phyloP scores from a whole-genome alignment of 495 filamentous ascomycete species.

The Penicillium crystallinum region DNA sequence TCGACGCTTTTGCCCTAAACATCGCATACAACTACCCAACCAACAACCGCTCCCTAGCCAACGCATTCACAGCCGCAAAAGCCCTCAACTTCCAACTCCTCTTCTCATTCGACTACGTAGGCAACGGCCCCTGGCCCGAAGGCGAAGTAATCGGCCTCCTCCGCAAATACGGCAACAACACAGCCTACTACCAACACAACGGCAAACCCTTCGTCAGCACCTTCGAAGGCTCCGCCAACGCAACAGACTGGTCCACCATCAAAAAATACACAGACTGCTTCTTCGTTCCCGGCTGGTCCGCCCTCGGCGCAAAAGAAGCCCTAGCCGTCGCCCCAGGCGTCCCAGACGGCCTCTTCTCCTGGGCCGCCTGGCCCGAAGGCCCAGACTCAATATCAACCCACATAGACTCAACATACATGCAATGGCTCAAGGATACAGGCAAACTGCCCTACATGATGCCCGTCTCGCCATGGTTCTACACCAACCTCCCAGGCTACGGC shows the following conservation, averaged over 20 bases:
- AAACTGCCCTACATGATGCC: constrained; percentile 68
- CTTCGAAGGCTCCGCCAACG: constrained; percentile 59
- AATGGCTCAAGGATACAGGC: constrained; percentile 45
- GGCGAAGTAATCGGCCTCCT: constrained; percentile 53
- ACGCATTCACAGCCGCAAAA: constrained; percentile 54
- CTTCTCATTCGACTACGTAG: constrained; percentile 64
- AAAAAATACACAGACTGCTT: constrained; percentile 46
- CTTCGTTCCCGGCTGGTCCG: constrained; percentile 62
- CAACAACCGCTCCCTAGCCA: constrained; percentile 37
- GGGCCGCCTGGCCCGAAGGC: constrained; percentile 71
- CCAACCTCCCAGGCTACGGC: constrained; percentile 58
- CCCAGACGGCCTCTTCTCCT: constrained; percentile 57
- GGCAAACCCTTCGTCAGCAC: constrained; percentile 63
- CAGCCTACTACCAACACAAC: constrained; percentile 52
- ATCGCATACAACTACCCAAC: constrained; percentile 51
- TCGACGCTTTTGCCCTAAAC: constrained; percentile 72
- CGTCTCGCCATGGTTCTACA: constrained; percentile 73
- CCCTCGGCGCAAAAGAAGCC: constrained; percentile 49
- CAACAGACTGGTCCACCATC: constrained; percentile 54
- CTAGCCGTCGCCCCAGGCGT: constrained; percentile 41
- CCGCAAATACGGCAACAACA: constrained; percentile 47
- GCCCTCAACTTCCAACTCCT: constrained; percentile 55
- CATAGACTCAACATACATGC: constrained; percentile 51
- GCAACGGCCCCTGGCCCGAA: constrained; percentile 49
- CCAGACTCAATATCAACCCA: constrained; percentile 46